Evolutionary conservation across 441 rosid species (phyloP).

Genomic region (Erodium moschatum): DNA sequence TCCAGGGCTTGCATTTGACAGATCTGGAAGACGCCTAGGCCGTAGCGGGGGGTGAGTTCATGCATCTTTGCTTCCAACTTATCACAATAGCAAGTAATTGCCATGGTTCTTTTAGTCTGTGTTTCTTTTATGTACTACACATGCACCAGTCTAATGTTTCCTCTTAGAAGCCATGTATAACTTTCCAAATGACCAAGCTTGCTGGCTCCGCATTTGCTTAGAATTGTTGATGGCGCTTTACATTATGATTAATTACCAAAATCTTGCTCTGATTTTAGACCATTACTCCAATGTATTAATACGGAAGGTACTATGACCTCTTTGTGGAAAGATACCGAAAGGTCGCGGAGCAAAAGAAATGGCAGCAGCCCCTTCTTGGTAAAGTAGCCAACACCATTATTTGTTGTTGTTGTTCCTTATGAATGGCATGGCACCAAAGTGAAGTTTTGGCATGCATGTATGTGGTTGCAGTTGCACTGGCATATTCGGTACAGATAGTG

Average conservation of each 20-base stretch:
- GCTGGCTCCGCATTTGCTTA: neutral
- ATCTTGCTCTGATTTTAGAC: neutral
- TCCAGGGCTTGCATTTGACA: slow-evolving; percentile 37
- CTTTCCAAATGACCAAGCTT: neutral
- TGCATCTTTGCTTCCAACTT: neutral
- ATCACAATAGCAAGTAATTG: neutral
- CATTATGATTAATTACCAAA: neutral
- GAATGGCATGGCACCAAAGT: neutral
- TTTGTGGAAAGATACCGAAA: slow-evolving; percentile 30
- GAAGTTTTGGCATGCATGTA: neutral
- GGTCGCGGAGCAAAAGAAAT: slow-evolving; percentile 23
- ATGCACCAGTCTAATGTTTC: no score
- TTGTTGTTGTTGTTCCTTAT: neutral
- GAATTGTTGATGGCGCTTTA: neutral
- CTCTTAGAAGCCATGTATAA: neutral
- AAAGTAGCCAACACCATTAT: neutral
- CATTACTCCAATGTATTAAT: slow-evolving; percentile 3
- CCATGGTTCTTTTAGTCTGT: neutral
- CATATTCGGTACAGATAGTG: slow-evolving; percentile 28
- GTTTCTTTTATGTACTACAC: neutral
- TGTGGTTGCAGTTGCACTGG: slow-evolving; percentile 30
- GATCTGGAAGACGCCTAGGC: slow-evolving; percentile 37
- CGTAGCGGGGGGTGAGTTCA: slow-evolving; percentile 36
- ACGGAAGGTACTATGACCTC: slow-evolving; percentile 30
- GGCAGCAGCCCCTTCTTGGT: slow-evolving; percentile 35